Evolutionary conservation across 129 eudicot species (phyloP).

Genomic region (Arctium lappa): DNA sequence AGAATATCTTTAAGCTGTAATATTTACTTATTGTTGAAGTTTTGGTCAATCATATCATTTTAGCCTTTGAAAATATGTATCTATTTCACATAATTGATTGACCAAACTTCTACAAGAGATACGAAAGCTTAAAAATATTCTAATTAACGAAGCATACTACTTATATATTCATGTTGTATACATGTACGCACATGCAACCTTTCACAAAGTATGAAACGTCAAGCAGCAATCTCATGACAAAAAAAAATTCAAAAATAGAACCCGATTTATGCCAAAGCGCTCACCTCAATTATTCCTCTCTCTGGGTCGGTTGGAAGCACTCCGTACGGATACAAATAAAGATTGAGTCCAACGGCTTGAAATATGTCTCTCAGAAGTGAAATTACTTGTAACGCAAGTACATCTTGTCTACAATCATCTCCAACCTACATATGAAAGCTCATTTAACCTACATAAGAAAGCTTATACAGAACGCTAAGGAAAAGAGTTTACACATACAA

Average conservation of each 20-base stretch:
- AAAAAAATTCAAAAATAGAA: neutral
- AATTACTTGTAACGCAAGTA: constrained; percentile 96
- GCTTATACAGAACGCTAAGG: too few relatives aligned
- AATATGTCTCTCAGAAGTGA: constrained; percentile 89
- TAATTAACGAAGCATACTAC: neutral
- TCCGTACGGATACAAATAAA: constrained; percentile 92
- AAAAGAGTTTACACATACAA: too few relatives aligned
- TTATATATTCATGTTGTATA: neutral
- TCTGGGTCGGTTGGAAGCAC: constrained; percentile 98
- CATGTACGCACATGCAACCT: neutral
- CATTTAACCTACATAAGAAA: neutral
- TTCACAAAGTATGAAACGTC: neutral
- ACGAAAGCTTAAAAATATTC: neutral
- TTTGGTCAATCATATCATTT: neutral
- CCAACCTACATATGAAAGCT: constrained; percentile 64
- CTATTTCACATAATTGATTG: neutral
- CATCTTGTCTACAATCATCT: constrained; percentile 98
- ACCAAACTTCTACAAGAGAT: neutral
- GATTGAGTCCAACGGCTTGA: constrained; percentile 73
- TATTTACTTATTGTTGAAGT: neutral
- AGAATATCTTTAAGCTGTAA: neutral
- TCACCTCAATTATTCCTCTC: constrained; percentile 95
- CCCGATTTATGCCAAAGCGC: neutral
- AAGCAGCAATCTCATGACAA: neutral
- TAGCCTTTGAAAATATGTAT: neutral